These are phyloP conservation scores for Helminthosporium solani DNA, from an alignment of 2,329 filamentous ascomycete genomes.

Conservation along the genomic window DNA sequence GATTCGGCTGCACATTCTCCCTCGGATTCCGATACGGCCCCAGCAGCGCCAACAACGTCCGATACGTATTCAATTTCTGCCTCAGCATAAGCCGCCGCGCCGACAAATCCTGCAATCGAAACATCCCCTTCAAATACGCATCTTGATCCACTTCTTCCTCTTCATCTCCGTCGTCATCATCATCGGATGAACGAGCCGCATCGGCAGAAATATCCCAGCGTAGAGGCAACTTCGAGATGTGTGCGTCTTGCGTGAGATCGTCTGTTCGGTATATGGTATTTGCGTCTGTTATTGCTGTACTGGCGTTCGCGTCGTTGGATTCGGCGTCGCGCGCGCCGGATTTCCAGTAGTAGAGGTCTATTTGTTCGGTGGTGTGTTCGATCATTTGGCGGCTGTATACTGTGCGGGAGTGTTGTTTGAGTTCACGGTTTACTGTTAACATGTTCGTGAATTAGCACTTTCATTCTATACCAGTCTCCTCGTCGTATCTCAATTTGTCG, in stretches of 20 bases:
- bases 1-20: conserved; percentile 60
- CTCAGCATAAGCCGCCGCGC: conserved; percentile 52
- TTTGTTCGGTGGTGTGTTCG: conserved; percentile 71
- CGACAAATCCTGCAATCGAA: conserved; percentile 51
- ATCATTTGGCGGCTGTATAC: conserved; percentile 69
- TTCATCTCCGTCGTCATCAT: conserved; percentile 11
- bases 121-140: conserved; percentile 43
- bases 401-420: conserved; percentile 65
- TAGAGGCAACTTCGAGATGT: conserved; percentile 35
- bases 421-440: conserved; percentile 58
- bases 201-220: conserved; percentile 29
- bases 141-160: conserved; percentile 24
- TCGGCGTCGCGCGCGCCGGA: conserved; percentile 42
- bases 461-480: too few species aligned
- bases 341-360: conserved; percentile 64
- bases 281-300: conserved; percentile 33
- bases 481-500: too few species aligned
- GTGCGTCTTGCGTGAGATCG: conserved; percentile 36
- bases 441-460: too few species aligned
- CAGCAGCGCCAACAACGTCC: conserved; percentile 53
- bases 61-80: conserved; percentile 50
- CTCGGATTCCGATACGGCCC: conserved; percentile 54
- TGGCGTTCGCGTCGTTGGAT: conserved; percentile 29
- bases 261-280: conserved; percentile 34
- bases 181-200: conserved; percentile 5